Conservation (phyloP, 208 protist species). For the Crithidia fasciculata region DNA sequence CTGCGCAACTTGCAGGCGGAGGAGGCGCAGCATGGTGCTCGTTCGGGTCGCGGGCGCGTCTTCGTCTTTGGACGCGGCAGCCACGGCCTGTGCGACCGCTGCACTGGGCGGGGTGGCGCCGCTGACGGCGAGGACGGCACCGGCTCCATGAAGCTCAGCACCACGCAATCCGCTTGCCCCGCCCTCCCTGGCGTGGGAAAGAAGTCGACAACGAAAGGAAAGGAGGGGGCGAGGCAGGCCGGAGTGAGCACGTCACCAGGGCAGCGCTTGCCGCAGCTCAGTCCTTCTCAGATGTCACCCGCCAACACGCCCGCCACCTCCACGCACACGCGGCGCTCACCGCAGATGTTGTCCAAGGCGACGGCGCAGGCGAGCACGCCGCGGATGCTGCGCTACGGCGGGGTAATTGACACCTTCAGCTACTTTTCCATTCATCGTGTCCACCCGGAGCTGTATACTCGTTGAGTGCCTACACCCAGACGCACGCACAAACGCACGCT, state of each 20-base stretch:
- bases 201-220: too few relatives aligned
- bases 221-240: neutral
- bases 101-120: neutral
- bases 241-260: neutral
- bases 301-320: neutral
- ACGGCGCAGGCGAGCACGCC: neutral
- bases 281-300: neutral
- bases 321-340: neutral
- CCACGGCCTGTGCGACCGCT: constrained; percentile 14
- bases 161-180: neutral
- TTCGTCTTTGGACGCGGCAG: constrained; percentile 27
- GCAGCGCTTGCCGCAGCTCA: neutral
- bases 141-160: neutral
- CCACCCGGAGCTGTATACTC: constrained; percentile 37
- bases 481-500: neutral
- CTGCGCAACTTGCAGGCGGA: neutral
- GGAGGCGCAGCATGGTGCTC: neutral
- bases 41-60: neutral
- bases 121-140: neutral
- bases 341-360: neutral
- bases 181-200: too few relatives aligned
- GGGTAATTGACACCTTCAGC: constrained; percentile 50
- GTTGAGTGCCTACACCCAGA: neutral
- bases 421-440: constrained; percentile 61
- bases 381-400: constrained; percentile 20